These are phyloP conservation scores for Colletotrichum chlorophyti DNA, from an alignment of 2,329 filamentous ascomycete species.

Conservation along the genomic window DNA sequence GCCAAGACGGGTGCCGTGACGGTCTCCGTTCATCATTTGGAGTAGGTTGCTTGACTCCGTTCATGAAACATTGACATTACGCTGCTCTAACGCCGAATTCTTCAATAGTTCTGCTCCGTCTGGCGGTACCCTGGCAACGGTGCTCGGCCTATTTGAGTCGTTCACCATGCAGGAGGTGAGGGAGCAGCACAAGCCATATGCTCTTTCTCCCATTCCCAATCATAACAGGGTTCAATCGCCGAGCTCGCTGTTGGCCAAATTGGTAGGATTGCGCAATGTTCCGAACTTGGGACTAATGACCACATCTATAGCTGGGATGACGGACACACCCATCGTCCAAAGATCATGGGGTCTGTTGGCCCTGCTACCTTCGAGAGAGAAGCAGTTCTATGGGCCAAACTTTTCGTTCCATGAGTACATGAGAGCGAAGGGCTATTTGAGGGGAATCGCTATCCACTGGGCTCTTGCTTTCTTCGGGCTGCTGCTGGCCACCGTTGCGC, in stretches of 20 bases:
- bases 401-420: conserved; percentile 66
- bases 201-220: conserved; percentile 62
- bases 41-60: conserved; percentile 36
- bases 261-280: conserved; percentile 57
- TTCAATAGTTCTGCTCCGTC: conserved; percentile 55
- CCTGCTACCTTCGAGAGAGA: conserved; percentile 47
- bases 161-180: conserved; percentile 56
- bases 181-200: conserved; percentile 56
- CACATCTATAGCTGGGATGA: conserved; percentile 54
- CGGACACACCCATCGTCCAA: conserved; percentile 63
- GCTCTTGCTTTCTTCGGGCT: conserved; percentile 49
- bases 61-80: conserved; percentile 3
- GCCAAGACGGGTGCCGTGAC: conserved; percentile 60
- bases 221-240: conserved; percentile 36
- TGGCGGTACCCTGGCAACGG: conserved; percentile 73
- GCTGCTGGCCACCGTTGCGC: conserved; percentile 52
- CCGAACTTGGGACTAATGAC: conserved; percentile 63
- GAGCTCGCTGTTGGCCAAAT: conserved; percentile 47
- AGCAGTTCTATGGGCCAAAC: conserved; percentile 64
- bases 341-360: conserved; percentile 68
- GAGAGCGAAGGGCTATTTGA: conserved; percentile 55
- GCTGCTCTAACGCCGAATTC: conserved; percentile 19
- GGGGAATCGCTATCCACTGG: conserved; percentile 58
- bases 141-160: conserved; percentile 64
- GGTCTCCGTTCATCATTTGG: conserved; percentile 53